phyloP scores from a whole-genome alignment of 2,329 filamentous ascomycete genomes.

The Ophiosphaerella herpotricha region DNA sequence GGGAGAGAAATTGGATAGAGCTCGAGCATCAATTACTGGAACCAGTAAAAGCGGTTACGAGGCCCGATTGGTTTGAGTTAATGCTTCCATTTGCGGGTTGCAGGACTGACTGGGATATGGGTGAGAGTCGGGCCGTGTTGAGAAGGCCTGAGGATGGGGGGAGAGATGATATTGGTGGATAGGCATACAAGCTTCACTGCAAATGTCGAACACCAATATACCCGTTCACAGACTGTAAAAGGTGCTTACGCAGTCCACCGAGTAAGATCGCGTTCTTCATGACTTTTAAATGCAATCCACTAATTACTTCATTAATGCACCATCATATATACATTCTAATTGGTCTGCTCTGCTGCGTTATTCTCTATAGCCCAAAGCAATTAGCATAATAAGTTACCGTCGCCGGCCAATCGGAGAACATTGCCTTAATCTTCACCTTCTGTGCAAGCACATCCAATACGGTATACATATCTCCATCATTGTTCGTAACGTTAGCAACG shows the following conservation, averaged over 20 bases:
- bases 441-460: slow-evolving; percentile 67
- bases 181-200: too few relatives aligned
- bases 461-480: slow-evolving; percentile 68
- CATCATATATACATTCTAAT: background rate
- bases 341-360: background rate
- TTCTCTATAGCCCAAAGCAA: slow-evolving; percentile 58
- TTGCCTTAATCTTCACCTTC: slow-evolving; percentile 63
- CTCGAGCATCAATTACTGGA: slow-evolving; percentile 31
- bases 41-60: slow-evolving; percentile 26
- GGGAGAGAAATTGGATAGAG: slow-evolving; percentile 38
- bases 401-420: slow-evolving; percentile 73
- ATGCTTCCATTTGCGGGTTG: slow-evolving; percentile 39
- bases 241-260: too few relatives aligned
- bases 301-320: slow-evolving; percentile 3
- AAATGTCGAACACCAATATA: too few relatives aligned
- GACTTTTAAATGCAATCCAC: too few relatives aligned
- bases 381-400: slow-evolving; percentile 74
- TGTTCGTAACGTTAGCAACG: slow-evolving; percentile 56
- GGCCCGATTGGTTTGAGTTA: slow-evolving; percentile 25
- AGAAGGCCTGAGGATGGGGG: slow-evolving; percentile 16
- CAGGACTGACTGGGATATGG: slow-evolving; percentile 32
- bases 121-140: slow-evolving; percentile 20
- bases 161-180: too few relatives aligned
- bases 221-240: too few relatives aligned
- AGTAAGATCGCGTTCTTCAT: too few relatives aligned